Base-by-base conservation (phyloP, 202 grass and related monocot species). In the Digitaria exilis region DNA sequence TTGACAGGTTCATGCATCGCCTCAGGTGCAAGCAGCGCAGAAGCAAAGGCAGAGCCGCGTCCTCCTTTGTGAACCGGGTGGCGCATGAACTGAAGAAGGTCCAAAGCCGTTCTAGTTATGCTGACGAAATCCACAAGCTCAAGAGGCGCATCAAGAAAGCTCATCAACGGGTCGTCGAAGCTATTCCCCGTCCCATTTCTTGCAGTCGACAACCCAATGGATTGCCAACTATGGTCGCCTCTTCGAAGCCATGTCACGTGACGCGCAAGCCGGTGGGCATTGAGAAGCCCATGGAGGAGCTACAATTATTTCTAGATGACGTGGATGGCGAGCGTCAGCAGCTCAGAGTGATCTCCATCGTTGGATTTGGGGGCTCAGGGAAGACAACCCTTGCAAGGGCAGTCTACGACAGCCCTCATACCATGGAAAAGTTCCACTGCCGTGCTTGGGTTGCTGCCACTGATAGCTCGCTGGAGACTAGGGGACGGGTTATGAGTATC, bases 281-380 rank as follows among this genome's bases (percentile, higher is more conserved):
- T 6, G 56, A 9, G 2, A 52, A 71, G 65, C 45, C 80, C 2
- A 5, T 78, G 45, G 65, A 87, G 65, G 85, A 83, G 56, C 3
- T 87, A 7, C 21, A 46, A 0, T 54, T 44, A 6, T 7, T 87
- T 44, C 31, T 87, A 0, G 26, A 78, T 11, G 86, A 82, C 80
- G 73, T 83, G 73, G 65, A 83, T 19, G 86, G 80, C 3, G 86
- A 88, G 28, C 26, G 2, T 3, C 35, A 65, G 21, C 80, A 83
- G 80, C 57, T 45, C 65, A 88, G 86, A 35, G 80, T 87, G 22
- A 64, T 87, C 65, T 87, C 86, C 19, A 22, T 83, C 1, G 80
- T 83, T 12, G 86, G 86, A 4, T 77, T 87, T 21, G 73, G 85
- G 14, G 85, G 85, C 5, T 4, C 37, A 26, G 80, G 79, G 57